A percentile compares a stretch with the other conserved stretches of the same genome.
Evolutionary conservation across 2,329 filamentous ascomycete species (phyloP).

Genomic region (Akanthomyces muscarius): DNA sequence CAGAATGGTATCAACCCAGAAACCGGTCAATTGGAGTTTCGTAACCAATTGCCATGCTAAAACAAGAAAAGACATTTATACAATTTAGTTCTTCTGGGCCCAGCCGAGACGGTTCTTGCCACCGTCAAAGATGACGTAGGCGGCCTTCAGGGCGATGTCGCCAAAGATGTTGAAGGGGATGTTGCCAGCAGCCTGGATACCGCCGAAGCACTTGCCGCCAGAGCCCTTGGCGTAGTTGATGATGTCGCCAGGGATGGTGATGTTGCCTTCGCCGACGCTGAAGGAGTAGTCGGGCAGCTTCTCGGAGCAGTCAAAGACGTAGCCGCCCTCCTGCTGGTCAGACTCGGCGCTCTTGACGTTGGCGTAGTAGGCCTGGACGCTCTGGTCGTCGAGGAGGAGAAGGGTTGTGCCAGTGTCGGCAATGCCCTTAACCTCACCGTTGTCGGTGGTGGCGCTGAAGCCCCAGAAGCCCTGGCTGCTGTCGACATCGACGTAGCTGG

Average conservation of each 20-base stretch:
- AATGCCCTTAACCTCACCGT: conserved; percentile 40
- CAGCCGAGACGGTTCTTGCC: conserved; percentile 47
- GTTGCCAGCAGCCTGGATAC: conserved; percentile 54
- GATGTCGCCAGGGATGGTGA: conserved; percentile 51
- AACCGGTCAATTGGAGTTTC: not conserved
- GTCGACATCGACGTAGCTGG: conserved; percentile 61
- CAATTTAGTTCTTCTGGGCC: conserved; percentile 16
- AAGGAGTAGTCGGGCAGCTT: conserved; percentile 47
- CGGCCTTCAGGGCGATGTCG: conserved; percentile 58
- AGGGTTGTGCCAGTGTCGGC: conserved; percentile 61
- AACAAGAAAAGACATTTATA: not conserved
- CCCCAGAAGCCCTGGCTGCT: conserved; percentile 62
- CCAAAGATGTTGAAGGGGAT: conserved; percentile 55
- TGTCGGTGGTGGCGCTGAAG: conserved; percentile 22
- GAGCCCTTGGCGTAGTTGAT: conserved; percentile 51
- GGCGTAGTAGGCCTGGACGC: conserved; percentile 49
- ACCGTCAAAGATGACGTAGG: conserved; percentile 55
- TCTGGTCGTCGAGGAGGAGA: conserved; percentile 54
- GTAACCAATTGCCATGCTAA: not conserved
- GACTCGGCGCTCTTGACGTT: conserved; percentile 45
- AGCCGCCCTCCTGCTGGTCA: conserved; percentile 32
- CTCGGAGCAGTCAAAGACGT: conserved; percentile 42
- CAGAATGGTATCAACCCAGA: not conserved
- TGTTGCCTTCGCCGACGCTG: conserved; percentile 53
- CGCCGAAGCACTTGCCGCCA: conserved; percentile 60